Conservation (phyloP, 176 grass and related monocot genomes). For the Metroxylon sagu region DNA sequence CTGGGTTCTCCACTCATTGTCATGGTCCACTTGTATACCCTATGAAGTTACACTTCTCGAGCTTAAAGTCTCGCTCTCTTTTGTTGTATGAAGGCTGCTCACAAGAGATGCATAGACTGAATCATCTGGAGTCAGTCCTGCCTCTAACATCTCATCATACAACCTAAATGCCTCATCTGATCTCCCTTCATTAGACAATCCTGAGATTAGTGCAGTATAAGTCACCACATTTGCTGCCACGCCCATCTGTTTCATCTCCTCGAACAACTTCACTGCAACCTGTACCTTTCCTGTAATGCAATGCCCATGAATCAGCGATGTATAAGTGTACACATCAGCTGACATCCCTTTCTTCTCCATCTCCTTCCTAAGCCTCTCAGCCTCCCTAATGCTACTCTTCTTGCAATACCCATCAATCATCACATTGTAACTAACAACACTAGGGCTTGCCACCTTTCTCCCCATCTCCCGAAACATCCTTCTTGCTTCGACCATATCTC, state of each 20-base stretch:
- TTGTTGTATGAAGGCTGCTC: conserved; percentile 51
- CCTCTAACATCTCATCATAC: conserved; percentile 63
- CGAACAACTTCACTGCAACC: conserved; percentile 55
- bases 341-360: conserved; percentile 88
- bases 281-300: conserved; percentile 63
- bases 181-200: conserved; percentile 64
- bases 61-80: conserved; percentile 3
- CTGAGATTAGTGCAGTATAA: conserved; percentile 71
- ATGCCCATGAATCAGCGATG: conserved; percentile 64
- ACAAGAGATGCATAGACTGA: conserved; percentile 61
- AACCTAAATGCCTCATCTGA: conserved; percentile 70
- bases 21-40: not conserved
- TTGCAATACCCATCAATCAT: conserved; percentile 81
- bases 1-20: too few relatives aligned
- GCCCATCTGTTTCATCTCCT: conserved; percentile 61
- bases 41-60: not conserved
- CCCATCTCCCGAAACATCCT: conserved; percentile 69
- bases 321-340: conserved; percentile 66
- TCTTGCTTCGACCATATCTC: conserved; percentile 72
- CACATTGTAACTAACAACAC: conserved; percentile 60
- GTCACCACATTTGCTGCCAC: conserved; percentile 49
- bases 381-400: conserved; percentile 62
- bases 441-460: conserved; percentile 34
- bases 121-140: conserved; percentile 64
- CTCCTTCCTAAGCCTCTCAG: conserved; percentile 64